Evolutionary conservation across 805 yeast genomes (phyloP).

Genomic region (Wickerhamiella sorbophila): DNA sequence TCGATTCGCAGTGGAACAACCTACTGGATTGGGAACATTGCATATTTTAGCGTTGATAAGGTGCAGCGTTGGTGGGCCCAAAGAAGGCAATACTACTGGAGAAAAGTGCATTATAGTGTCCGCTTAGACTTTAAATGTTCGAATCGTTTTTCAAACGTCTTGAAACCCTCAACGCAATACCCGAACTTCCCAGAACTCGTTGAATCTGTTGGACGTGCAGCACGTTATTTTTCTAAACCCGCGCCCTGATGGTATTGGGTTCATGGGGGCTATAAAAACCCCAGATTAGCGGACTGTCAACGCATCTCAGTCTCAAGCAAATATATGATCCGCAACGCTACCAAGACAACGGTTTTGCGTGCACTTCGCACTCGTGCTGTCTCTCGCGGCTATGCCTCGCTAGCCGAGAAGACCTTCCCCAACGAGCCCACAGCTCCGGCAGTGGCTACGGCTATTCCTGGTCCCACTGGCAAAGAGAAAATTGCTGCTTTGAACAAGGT

Average conservation of each 20-base stretch:
- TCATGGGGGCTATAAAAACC: not conserved
- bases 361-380: not conserved
- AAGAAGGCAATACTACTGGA: not conserved
- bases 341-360: conserved; percentile 3
- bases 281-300: not conserved
- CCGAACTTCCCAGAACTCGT: no score
- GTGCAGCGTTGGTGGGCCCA: not conserved
- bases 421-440: conserved; percentile 63
- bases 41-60: not conserved
- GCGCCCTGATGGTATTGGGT: not conserved
- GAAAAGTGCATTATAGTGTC: no score
- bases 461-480: conserved; percentile 45
- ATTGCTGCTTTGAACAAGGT: conserved; percentile 42
- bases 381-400: conserved; percentile 10
- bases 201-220: no score
- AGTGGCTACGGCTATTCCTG: conserved; percentile 56
- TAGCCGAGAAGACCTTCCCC: conserved; percentile 38
- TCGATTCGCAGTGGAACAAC: not conserved
- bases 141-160: no score
- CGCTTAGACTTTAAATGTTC: no score
- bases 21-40: not conserved
- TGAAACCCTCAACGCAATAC: no score
- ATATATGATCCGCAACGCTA: conserved; percentile 9
- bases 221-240: not conserved
- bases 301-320: not conserved